phyloP scores from a whole-genome alignment of 140 eudicot genomes.

The Ambrosia hybrid region DNA sequence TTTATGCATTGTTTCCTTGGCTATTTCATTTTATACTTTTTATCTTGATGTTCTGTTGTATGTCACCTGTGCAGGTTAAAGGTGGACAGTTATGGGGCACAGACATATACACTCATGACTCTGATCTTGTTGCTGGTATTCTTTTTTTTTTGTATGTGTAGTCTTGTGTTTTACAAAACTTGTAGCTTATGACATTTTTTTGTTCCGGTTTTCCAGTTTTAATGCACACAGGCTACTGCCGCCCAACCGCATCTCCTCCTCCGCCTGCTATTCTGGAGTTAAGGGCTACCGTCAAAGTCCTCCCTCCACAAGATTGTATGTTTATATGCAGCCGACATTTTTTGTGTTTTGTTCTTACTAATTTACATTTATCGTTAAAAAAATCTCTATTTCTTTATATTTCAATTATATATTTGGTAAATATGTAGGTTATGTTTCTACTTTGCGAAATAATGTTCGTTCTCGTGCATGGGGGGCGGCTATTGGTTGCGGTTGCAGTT shows the following conservation, averaged over 20 bases:
- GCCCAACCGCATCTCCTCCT: slow-evolving; percentile 95
- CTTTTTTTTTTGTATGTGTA: neutral
- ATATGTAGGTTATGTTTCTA: slow-evolving; percentile 69
- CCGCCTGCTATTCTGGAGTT: slow-evolving; percentile 84
- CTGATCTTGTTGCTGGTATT: slow-evolving; percentile 99
- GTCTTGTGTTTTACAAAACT: slow-evolving; percentile 1
- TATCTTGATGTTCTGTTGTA: slow-evolving; percentile 13
- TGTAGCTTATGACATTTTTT: neutral
- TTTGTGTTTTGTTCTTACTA: neutral
- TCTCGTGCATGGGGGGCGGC: slow-evolving; percentile 99
- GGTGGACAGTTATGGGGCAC: slow-evolving; percentile 99
- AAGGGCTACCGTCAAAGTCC: slow-evolving; percentile 75
- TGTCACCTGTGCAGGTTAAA: slow-evolving; percentile 62
- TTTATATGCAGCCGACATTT: slow-evolving; percentile 1
- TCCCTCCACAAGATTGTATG: slow-evolving; percentile 95
- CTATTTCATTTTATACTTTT: neutral
- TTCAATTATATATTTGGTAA: neutral
- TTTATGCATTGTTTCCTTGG: neutral
- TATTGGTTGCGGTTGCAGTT: slow-evolving; percentile 95
- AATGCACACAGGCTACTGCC: slow-evolving; percentile 98
- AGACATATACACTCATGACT: slow-evolving; percentile 93
- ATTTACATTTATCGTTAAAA: neutral
- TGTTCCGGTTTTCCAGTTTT: slow-evolving; percentile 46
- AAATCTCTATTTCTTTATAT: neutral
- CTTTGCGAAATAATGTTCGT: slow-evolving; percentile 93